Base-by-base conservation (phyloP, 2,329 filamentous ascomycete species). In the Sphaerulina musiva region DNA sequence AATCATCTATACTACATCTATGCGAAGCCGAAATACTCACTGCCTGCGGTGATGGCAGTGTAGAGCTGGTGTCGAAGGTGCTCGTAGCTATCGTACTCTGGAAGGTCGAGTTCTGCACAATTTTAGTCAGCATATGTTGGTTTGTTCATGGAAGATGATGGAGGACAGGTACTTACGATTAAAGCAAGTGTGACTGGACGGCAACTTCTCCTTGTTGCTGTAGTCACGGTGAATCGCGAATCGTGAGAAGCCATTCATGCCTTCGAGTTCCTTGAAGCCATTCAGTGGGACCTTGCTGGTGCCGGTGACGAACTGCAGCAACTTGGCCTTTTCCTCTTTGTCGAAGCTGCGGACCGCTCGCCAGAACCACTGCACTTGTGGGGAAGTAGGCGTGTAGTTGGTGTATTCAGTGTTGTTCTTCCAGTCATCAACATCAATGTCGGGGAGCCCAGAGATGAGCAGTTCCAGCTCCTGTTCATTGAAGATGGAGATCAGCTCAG, bases 291-390 rank as follows among this genome's bases (percentile, higher is more conserved):
- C 95, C 75, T 98, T 98, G 71, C 88, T 95, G 14, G 95, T 98
- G 70, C 93, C 93, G 1, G 95, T 98, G 62, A 98, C 93, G 70
- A 98, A 98, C 68, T 98, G 93, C 43, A 98, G 80, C 59, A 98
- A 77, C 74, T 98, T 98, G 64, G 93, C 93, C 57, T 89, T 88
- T 74, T 98, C 95, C 75, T 98, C 95, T 75, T 97, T 97, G 76
- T 97, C 95, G 68, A 96, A 98, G 4, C 91, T 95, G 64, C 93
- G 85, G 42, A 98, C 84, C 26, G 93, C 93, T 66, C 95, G 86
- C 93, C 93, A 98, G 82, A 98, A 98, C 93, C 93, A 98, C 71
- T 97, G 91, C 56, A 98, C 95, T 70, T 98, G 95, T 43, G 89
- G 88, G 2, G 93, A 96, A 0, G 91, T 92, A 32, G 89, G 86